Conservation (phyloP, 2,329 filamentous ascomycete genomes). For the Hypoxylon sp. region DNA sequence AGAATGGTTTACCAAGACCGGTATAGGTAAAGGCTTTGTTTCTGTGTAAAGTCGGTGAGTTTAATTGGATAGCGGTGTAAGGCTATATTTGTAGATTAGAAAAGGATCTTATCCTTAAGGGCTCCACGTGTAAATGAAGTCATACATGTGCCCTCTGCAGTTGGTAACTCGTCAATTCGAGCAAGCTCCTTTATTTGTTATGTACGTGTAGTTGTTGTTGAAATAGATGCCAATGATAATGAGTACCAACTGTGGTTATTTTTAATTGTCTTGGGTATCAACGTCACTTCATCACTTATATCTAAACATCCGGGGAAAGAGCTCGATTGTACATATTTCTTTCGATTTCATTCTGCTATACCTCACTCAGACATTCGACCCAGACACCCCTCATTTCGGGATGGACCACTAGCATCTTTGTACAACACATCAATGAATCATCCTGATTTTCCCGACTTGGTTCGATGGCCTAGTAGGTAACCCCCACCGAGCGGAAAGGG, state of each 20-base stretch:
- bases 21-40: slow-evolving; percentile 10
- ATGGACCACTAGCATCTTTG: slow-evolving; percentile 45
- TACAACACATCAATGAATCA: slow-evolving; percentile 51
- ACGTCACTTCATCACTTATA: slow-evolving; percentile 28
- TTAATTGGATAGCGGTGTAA: slow-evolving; percentile 40
- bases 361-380: slow-evolving; percentile 32
- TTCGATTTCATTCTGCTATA: slow-evolving; percentile 18
- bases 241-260: slow-evolving; percentile 1
- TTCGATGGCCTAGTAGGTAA: slow-evolving; percentile 33
- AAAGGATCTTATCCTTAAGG: slow-evolving; percentile 23
- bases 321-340: slow-evolving; percentile 27
- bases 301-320: slow-evolving; percentile 21
- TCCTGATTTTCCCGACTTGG: slow-evolving; percentile 47
- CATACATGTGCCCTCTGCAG: slow-evolving; percentile 29
- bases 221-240: slow-evolving; percentile 8
- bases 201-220: not conserved
- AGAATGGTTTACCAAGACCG: slow-evolving; percentile 10
- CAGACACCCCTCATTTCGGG: slow-evolving; percentile 45
- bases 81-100: slow-evolving; percentile 9
- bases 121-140: slow-evolving; percentile 45
- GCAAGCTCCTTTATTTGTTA: slow-evolving; percentile 12
- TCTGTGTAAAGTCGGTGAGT: slow-evolving; percentile 41
- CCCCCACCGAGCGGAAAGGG: slow-evolving; percentile 40
- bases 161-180: slow-evolving; percentile 25
- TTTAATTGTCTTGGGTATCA: slow-evolving; percentile 23